phyloP scores from a whole-genome alignment of 495 filamentous ascomycete species.

The Neurospora terricola region DNA sequence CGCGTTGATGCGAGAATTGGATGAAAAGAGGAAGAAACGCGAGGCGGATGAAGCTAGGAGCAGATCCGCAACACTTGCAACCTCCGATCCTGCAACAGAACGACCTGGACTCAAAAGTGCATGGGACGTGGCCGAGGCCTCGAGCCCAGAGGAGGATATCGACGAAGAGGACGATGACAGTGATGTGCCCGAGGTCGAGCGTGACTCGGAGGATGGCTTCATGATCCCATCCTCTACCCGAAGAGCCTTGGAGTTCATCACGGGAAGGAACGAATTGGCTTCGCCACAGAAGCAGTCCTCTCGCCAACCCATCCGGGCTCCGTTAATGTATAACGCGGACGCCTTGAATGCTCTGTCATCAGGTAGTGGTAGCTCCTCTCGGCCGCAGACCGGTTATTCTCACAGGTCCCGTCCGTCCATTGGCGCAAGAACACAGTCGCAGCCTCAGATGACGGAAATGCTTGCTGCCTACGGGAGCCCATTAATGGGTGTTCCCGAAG shows the following conservation, averaged over 20 bases:
- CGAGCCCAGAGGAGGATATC: constrained; percentile 18
- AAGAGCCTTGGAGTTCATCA: constrained; percentile 39
- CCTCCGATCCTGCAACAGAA: constrained; percentile 1
- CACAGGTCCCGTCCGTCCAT: constrained; percentile 6
- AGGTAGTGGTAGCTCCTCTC: constrained; percentile 12
- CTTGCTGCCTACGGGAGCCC: constrained; percentile 9
- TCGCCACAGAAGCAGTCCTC: constrained; percentile 5
- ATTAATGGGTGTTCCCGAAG: not conserved
- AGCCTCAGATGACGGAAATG: constrained; percentile 29
- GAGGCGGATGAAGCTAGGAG: constrained; percentile 18
- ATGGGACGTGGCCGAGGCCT: constrained; percentile 35
- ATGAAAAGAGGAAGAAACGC: constrained; percentile 32
- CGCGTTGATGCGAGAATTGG: constrained; percentile 45
- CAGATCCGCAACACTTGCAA: constrained; percentile 8
- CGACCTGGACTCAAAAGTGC: constrained; percentile 29
- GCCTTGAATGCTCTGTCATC: constrained; percentile 23
- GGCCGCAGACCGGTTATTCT: constrained; percentile 38
- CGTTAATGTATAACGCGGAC: constrained; percentile 24
- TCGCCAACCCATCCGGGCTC: constrained; percentile 5
- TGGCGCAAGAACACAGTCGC: constrained; percentile 36
- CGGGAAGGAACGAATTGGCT: constrained; percentile 27
- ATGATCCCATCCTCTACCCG: constrained; percentile 28
- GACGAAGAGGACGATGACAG: constrained; percentile 34
- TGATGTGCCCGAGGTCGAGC: constrained; percentile 27
- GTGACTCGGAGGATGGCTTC: constrained; percentile 22